phyloP scores from a whole-genome alignment of 495 filamentous ascomycete genomes.

The Hypomontagnella monticulosa region DNA sequence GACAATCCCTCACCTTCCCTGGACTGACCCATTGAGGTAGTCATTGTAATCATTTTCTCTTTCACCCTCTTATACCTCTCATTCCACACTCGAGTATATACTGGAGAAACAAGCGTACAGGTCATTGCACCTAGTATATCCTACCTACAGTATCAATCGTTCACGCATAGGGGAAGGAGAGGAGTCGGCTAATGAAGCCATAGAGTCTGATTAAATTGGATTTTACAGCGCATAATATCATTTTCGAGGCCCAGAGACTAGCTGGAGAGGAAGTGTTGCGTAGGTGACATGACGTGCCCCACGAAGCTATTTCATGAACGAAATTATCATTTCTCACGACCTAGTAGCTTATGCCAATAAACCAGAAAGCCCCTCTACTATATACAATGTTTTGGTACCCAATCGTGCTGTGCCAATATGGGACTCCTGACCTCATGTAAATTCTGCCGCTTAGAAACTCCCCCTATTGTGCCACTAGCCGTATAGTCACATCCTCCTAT shows the following conservation, averaged over 20 bases:
- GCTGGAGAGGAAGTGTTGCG: not conserved
- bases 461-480: no score
- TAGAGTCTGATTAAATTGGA: not conserved
- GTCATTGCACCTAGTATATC: not conserved
- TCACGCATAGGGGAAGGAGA: not conserved
- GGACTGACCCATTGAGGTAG: constrained; percentile 2
- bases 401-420: no score
- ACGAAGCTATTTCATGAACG: not conserved
- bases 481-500: no score
- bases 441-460: no score
- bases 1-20: constrained; percentile 9
- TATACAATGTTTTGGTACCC: not conserved
- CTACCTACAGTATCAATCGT: not conserved
- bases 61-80: not conserved
- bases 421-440: no score
- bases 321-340: no score
- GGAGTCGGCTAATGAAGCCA: not conserved
- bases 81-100: not conserved
- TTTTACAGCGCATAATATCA: not conserved
- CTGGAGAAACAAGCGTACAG: constrained; percentile 8
- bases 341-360: not conserved
- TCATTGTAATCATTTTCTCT: not conserved
- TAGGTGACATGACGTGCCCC: not conserved
- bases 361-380: no score
- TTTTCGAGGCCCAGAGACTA: no score